Evolutionary conservation across 2,329 filamentous ascomycete species (phyloP).

Genomic region (Westerdykella ornata): DNA sequence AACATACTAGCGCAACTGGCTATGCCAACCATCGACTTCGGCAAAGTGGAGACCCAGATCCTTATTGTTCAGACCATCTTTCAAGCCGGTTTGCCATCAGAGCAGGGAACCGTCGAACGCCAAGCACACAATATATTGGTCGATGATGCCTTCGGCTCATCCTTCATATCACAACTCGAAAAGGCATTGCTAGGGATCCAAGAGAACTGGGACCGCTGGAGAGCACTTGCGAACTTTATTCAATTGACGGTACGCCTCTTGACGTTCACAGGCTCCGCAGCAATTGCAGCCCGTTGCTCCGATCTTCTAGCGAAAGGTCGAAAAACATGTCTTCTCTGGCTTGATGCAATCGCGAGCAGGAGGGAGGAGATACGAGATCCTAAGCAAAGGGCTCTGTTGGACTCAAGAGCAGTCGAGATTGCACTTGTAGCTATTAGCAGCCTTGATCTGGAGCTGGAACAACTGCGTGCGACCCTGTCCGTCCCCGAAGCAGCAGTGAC

Average conservation of each 20-base stretch:
- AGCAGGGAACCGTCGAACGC: constrained; percentile 16
- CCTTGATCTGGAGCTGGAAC: constrained; percentile 39
- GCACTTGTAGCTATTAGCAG: constrained; percentile 41
- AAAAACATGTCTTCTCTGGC: constrained; percentile 38
- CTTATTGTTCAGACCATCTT: constrained; percentile 47
- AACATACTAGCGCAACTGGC: constrained; percentile 51
- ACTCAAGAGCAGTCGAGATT: constrained; percentile 34
- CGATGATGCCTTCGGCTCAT: constrained; percentile 29
- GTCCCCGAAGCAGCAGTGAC: constrained; percentile 9
- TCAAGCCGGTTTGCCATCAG: constrained; percentile 41
- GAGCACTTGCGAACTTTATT: constrained; percentile 38
- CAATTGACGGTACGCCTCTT: constrained; percentile 41
- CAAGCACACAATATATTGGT: constrained; percentile 34
- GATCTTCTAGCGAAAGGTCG: constrained; percentile 31
- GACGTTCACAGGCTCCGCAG: constrained; percentile 29
- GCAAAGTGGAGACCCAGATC: constrained; percentile 43
- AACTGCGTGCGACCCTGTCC: constrained; percentile 26
- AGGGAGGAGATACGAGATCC: constrained; percentile 17
- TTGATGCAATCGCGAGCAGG: constrained; percentile 27
- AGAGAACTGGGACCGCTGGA: constrained; percentile 36
- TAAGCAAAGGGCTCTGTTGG: constrained; percentile 27
- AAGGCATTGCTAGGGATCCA: constrained; percentile 5
- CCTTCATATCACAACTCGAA: constrained; percentile 14
- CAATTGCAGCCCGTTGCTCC: constrained; percentile 22
- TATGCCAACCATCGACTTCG: constrained; percentile 46